These are phyloP conservation scores for Phytophthora pinifolia DNA, from an alignment of 352 stramenopile species.

Conservation along the genomic window DNA sequence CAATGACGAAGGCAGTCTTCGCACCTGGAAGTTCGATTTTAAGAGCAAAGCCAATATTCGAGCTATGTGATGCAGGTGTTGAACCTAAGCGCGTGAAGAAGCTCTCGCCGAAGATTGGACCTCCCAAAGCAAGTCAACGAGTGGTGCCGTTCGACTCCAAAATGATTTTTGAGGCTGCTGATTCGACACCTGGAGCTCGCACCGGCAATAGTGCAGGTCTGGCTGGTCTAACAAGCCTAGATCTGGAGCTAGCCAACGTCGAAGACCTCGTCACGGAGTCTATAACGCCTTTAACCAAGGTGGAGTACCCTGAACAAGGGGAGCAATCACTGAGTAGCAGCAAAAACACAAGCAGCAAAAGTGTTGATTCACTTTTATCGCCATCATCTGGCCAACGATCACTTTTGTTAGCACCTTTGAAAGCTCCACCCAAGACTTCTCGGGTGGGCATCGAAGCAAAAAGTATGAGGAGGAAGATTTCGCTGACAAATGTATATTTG, in stretches of 20 bases:
- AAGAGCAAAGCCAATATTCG: slow-evolving; percentile 39
- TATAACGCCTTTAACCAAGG: background rate
- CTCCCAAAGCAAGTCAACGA: background rate
- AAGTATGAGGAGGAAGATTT: background rate
- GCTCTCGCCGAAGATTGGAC: background rate
- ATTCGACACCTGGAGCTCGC: background rate
- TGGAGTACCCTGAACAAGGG: slow-evolving; percentile 1
- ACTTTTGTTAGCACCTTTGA: slow-evolving; percentile 12
- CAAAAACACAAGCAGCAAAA: background rate
- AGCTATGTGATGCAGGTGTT: slow-evolving; percentile 25
- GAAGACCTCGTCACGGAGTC: slow-evolving; percentile 8
- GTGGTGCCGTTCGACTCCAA: slow-evolving; percentile 22
- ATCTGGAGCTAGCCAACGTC: slow-evolving; percentile 21
- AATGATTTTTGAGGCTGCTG: slow-evolving; percentile 15
- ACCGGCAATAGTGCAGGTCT: slow-evolving; percentile 2
- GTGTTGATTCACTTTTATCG: background rate
- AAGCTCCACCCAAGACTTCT: slow-evolving; percentile 5
- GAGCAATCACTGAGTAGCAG: background rate
- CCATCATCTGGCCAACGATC: background rate
- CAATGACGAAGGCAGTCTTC: slow-evolving; percentile 23
- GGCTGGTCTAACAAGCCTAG: slow-evolving; percentile 7
- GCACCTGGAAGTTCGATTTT: slow-evolving; percentile 25
- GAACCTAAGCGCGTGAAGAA: slow-evolving; percentile 12
- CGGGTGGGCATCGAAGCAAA: slow-evolving; percentile 2
- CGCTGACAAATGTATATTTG: background rate